Evolutionary conservation across 176 grass and related monocot species (phyloP).

Genomic region (Aegilops tauschii): DNA sequence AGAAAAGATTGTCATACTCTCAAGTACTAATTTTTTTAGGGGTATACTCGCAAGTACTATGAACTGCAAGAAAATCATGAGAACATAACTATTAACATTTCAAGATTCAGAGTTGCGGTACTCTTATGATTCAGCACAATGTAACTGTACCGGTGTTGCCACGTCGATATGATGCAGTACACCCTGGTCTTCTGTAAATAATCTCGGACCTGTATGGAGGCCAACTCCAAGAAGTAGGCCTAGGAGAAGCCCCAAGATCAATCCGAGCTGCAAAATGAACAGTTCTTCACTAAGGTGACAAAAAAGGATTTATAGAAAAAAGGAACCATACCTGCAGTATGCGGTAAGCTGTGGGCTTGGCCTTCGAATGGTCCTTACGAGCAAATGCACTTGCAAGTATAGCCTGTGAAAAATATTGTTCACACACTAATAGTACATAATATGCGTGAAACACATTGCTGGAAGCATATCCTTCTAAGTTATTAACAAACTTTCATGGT

Average conservation of each 20-base stretch:
- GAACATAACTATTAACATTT: neutral
- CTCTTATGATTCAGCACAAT: neutral
- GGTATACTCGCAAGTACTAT: neutral
- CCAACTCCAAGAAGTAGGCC: conserved; percentile 63
- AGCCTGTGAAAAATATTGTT: conserved; percentile 43
- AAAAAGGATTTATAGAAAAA: neutral
- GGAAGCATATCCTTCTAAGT: neutral
- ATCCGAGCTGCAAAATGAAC: conserved; percentile 47
- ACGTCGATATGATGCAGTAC: conserved; percentile 61
- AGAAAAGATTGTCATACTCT: neutral
- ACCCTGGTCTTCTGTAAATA: conserved; percentile 61
- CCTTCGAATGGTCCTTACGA: conserved; percentile 52
- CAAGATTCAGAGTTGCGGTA: neutral
- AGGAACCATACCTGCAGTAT: conserved; percentile 59
- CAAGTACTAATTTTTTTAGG: neutral
- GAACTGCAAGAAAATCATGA: neutral
- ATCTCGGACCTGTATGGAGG: conserved; percentile 50
- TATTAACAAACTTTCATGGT: neutral
- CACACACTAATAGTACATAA: neutral
- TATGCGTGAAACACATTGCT: neutral
- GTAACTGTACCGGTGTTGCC: conserved; percentile 67
- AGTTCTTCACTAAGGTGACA: neutral
- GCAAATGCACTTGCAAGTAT: conserved; percentile 93
- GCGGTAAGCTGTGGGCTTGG: conserved; percentile 56
- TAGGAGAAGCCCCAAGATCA: conserved; percentile 61